Evolutionary conservation across 2,329 filamentous ascomycete species (phyloP), one percentile per base, ranked within the genome.

Genomic region (Bipolaris gigantea): DNA sequence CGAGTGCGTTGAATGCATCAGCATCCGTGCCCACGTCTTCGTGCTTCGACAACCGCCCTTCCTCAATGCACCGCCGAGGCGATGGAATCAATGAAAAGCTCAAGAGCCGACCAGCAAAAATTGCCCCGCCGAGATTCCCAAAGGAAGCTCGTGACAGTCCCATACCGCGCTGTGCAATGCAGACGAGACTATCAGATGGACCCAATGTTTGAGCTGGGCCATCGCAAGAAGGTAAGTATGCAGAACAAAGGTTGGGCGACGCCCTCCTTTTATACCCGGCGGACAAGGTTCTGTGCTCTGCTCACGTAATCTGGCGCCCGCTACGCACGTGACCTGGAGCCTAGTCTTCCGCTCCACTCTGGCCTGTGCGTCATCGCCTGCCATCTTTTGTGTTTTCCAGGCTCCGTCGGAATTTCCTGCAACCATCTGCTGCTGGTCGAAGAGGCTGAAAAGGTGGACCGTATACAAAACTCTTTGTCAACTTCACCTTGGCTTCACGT

Each of bases 111-210:
- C 64, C 60, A 68, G 59, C 64, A 68, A 68, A 68, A 68, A 68
- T 68, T 68, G 61, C 64, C 57, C 65, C 70, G 60, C 56, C 66
- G 63, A 71, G 62, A 68, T 66, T 64, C 69, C 67, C 70, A 61
- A 71, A 72, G 64, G 66, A 69, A 65, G 67, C 63, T 69, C 67
- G 66, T 64, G 63, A 59, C 61, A 58, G 53, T 59, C 64, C 69
- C 61, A 61, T 66, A 61, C 71, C 70, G 61, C 70, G 70, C 61
- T 73, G 71, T 73, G 70, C 71, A 72, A 73, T 73, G 70, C 63
- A 73, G 69, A 64, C 62, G 61, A 66, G 61, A 60, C 63, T 59
- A 53, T 58, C 63, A 65, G 67, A 66, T 56, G 56, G 56, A 60
- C 65, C 61, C 59, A 58, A 65, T 61, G 61, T 63, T 60, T 73